phyloP scores from a whole-genome alignment of 192 early-diverging fungal genomes.

The Coemansia sp. region DNA sequence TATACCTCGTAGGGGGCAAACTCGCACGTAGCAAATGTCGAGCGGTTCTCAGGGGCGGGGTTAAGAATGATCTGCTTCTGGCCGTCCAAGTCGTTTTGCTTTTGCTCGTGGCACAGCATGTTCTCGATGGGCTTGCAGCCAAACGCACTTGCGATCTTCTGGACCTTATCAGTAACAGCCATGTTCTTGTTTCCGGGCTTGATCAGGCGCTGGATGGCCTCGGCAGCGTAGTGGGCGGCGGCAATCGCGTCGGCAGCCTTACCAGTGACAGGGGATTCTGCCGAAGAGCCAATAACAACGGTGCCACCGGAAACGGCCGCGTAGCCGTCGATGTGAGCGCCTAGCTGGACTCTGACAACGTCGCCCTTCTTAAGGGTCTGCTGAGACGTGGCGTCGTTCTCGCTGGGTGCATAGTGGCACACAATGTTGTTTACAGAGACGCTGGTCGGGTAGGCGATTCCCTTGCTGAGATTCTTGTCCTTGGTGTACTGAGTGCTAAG shows the following conservation, averaged over 20 bases:
- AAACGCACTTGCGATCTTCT: conserved; percentile 79
- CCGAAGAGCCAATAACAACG: conserved; percentile 79
- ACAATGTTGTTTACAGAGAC: conserved; percentile 83
- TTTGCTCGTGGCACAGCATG: conserved; percentile 87
- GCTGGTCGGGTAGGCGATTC: conserved; percentile 87
- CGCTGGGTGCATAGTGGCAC: conserved; percentile 83
- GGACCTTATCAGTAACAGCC: conserved; percentile 70
- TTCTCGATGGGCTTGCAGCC: conserved; percentile 89
- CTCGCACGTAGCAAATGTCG: conserved; percentile 70
- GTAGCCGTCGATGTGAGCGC: conserved; percentile 92
- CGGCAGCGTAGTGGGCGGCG: conserved; percentile 82
- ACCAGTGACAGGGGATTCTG: conserved; percentile 66
- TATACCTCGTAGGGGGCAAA: conserved; percentile 84
- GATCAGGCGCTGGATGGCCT: conserved; percentile 84
- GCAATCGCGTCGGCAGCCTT: conserved; percentile 83
- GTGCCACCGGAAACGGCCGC: conserved; percentile 81
- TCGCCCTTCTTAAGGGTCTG: conserved; percentile 73
- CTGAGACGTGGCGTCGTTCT: conserved; percentile 66
- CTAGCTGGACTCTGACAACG: conserved; percentile 87
- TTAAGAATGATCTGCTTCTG: conserved; percentile 92
- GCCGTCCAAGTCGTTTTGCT: conserved; percentile 87
- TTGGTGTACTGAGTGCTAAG: conserved; percentile 63
- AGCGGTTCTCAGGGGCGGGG: conserved; percentile 75
- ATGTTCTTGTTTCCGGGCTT: conserved; percentile 77
- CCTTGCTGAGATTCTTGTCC: conserved; percentile 80